These are phyloP conservation scores for Evernia prunastri DNA, from an alignment of 495 filamentous ascomycete genomes.

Conservation along the genomic window DNA sequence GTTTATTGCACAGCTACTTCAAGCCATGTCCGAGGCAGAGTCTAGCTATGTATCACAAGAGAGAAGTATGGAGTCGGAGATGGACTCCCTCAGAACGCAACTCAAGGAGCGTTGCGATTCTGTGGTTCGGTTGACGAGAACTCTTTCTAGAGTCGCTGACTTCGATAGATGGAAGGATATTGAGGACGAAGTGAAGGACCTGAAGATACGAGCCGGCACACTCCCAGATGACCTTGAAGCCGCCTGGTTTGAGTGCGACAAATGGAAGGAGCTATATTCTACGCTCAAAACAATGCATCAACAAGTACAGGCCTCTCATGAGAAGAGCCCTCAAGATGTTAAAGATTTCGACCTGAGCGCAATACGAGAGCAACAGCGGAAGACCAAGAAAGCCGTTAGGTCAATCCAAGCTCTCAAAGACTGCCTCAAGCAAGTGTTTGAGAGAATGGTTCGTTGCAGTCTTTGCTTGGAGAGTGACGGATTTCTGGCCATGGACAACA, in stretches of 20 bases:
- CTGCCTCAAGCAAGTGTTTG: neutral
- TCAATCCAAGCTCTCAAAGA: neutral
- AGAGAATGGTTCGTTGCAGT: neutral
- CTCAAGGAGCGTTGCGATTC: neutral
- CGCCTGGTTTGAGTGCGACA: neutral
- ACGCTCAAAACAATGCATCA: neutral
- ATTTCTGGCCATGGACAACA: neutral
- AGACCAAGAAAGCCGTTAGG: neutral
- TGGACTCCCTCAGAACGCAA: neutral
- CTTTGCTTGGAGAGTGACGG: neutral
- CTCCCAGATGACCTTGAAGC: neutral
- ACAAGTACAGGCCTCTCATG: neutral
- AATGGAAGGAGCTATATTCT: neutral
- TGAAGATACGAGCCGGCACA: neutral
- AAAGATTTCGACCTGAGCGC: neutral
- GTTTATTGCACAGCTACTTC: neutral
- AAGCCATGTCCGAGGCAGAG: neutral
- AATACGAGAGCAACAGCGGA: neutral
- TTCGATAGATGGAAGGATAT: neutral
- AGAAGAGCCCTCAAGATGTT: neutral
- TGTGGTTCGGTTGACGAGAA: neutral
- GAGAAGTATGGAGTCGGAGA: neutral
- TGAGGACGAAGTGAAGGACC: neutral
- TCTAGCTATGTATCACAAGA: neutral
- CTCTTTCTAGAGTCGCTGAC: neutral